Percentiles rank a stretch among this genome's conserved stretches.
phyloP scores from a whole-genome alignment of 2,329 filamentous ascomycete genomes.

The Diaporthe sp. region DNA sequence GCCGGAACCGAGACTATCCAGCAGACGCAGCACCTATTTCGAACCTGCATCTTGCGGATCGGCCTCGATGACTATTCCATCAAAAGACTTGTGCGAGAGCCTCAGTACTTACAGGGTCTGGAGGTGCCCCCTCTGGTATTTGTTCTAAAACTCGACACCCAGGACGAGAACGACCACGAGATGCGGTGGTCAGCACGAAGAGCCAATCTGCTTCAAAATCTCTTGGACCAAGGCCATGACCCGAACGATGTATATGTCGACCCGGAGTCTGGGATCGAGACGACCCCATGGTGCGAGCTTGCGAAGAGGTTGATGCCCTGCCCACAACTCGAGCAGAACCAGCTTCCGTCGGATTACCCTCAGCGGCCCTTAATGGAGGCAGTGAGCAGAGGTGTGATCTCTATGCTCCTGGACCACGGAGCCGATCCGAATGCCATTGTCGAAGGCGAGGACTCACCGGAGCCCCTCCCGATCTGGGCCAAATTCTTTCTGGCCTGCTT shows the following conservation, averaged over 20 bases:
- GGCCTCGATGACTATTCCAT: background rate
- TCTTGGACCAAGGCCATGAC: background rate
- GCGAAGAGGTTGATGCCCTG: conserved; percentile 1
- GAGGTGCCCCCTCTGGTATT: conserved; percentile 2
- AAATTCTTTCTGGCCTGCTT: conserved; percentile 15
- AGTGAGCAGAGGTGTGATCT: background rate
- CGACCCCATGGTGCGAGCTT: conserved; percentile 1
- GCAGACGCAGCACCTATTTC: background rate
- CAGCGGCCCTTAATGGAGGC: background rate
- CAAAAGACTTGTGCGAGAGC: background rate
- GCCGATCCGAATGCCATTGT: background rate
- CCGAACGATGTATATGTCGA: background rate
- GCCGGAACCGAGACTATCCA: conserved; percentile 3
- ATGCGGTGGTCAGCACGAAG: conserved; percentile 9
- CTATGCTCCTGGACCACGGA: background rate
- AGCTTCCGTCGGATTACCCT: background rate
- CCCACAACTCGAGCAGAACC: background rate
- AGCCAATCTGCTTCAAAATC: background rate
- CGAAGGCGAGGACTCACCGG: conserved; percentile 9
- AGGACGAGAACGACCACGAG: background rate
- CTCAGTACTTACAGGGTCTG: background rate
- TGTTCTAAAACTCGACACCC: background rate
- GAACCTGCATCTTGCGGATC: conserved; percentile 8
- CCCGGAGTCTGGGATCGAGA: background rate
- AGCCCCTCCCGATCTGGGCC: background rate